These are phyloP conservation scores for Chaetomiaceae sp. DNA, from an alignment of 2,329 filamentous ascomycete species.

Conservation along the genomic window DNA sequence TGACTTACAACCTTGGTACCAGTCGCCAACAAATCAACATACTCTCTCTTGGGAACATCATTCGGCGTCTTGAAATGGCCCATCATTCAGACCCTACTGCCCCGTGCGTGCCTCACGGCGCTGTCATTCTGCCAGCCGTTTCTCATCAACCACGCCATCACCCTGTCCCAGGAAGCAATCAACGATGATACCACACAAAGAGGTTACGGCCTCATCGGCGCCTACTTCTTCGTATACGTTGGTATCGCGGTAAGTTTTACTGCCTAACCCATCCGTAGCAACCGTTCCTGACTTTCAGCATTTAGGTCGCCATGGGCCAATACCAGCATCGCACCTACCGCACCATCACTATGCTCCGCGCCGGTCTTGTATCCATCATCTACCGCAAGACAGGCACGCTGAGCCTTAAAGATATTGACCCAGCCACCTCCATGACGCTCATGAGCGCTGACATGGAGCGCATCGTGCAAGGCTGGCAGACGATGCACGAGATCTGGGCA, in stretches of 20 bases:
- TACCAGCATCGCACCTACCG: constrained; percentile 36
- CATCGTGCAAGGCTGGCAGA: constrained; percentile 33
- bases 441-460: constrained; percentile 47
- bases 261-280: neutral
- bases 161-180: constrained; percentile 30
- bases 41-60: constrained; percentile 27
- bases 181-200: constrained; percentile 26
- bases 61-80: constrained; percentile 31
- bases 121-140: constrained; percentile 45
- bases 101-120: constrained; percentile 36
- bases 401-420: constrained; percentile 33
- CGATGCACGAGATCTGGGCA: constrained; percentile 58
- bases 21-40: constrained; percentile 2
- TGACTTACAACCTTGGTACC: neutral
- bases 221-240: constrained; percentile 38
- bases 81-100: constrained; percentile 32
- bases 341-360: constrained; percentile 36
- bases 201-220: constrained; percentile 39
- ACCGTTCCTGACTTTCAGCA: neutral
- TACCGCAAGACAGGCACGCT: constrained; percentile 42
- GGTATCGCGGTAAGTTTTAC: constrained; percentile 38
- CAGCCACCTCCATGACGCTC: constrained; percentile 42
- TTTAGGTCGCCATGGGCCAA: constrained; percentile 27
- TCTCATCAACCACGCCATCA: constrained; percentile 37
- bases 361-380: constrained; percentile 41